Conservation (phyloP, 2,329 filamentous ascomycete genomes). For the Pseudocercospora macadamiae region DNA sequence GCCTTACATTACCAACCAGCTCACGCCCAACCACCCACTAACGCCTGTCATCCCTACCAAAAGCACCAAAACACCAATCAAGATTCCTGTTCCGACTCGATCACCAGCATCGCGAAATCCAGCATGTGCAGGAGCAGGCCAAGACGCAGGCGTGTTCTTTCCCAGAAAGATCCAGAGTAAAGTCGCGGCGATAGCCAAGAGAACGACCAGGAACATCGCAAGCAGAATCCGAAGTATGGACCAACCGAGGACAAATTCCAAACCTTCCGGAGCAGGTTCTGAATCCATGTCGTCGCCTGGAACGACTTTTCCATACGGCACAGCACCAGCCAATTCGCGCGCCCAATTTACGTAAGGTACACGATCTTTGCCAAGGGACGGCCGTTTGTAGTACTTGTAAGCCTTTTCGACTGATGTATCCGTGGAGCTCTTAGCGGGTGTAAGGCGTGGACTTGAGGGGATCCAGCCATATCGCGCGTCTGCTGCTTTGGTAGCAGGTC, state of each 20-base stretch:
- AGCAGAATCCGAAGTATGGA: slow-evolving; percentile 34
- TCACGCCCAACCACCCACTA: slow-evolving; percentile 41
- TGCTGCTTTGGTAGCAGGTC: slow-evolving; percentile 29
- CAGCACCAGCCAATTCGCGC: slow-evolving; percentile 38
- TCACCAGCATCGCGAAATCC: slow-evolving; percentile 39
- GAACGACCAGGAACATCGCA: slow-evolving; percentile 34
- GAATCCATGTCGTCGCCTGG: slow-evolving; percentile 20
- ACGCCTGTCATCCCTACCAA: slow-evolving; percentile 39
- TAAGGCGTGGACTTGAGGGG: slow-evolving; percentile 31
- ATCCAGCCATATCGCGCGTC: slow-evolving; percentile 38
- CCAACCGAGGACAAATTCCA: slow-evolving; percentile 44
- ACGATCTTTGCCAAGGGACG: slow-evolving; percentile 39
- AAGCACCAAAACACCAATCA: slow-evolving; percentile 41
- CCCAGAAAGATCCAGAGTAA: slow-evolving; percentile 44
- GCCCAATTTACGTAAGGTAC: slow-evolving; percentile 52
- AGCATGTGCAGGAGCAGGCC: slow-evolving; percentile 20
- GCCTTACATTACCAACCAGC: slow-evolving; percentile 41
- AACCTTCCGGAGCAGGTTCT: slow-evolving; percentile 37
- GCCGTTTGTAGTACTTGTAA: slow-evolving; percentile 40
- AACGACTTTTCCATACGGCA: background rate
- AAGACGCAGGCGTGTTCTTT: slow-evolving; percentile 21
- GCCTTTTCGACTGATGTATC: slow-evolving; percentile 42
- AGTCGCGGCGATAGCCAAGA: slow-evolving; percentile 34
- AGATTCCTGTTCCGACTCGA: slow-evolving; percentile 38
- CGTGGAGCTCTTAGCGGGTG: background rate